Conservation (phyloP, 2,329 filamentous ascomycete species). For the Kalaharituber pfeilii region DNA sequence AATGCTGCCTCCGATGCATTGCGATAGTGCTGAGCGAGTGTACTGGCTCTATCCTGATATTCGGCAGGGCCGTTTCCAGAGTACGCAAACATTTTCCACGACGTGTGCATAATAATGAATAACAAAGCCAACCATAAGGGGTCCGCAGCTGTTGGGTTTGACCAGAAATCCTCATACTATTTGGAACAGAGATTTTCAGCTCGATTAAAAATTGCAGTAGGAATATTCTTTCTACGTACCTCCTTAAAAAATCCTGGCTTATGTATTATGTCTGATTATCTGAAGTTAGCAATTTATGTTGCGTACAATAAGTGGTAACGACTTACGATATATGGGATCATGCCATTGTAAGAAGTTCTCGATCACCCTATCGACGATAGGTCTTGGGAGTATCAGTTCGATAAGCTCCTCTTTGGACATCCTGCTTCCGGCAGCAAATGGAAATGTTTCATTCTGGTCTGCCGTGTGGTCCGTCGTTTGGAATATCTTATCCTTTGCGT, state of each 20-base stretch:
- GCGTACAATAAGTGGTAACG: constrained; percentile 1
- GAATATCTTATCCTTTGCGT: constrained; percentile 81
- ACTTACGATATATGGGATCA: constrained; percentile 44
- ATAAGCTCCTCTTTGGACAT: constrained; percentile 62
- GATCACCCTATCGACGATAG: constrained; percentile 68
- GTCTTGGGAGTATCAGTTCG: constrained; percentile 60
- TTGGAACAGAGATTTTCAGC: constrained; percentile 62
- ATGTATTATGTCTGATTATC: constrained; percentile 3
- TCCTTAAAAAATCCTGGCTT: neutral
- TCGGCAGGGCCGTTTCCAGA: constrained; percentile 65
- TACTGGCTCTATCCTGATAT: constrained; percentile 26
- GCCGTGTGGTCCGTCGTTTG: constrained; percentile 38
- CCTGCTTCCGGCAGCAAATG: constrained; percentile 48
- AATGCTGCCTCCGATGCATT: constrained; percentile 62
- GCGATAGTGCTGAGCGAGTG: constrained; percentile 38
- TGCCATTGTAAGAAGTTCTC: constrained; percentile 80
- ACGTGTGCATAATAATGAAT: constrained; percentile 58
- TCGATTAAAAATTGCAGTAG: constrained; percentile 47
- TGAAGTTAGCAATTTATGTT: constrained; percentile 21
- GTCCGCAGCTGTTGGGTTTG: constrained; percentile 52
- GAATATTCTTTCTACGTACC: constrained; percentile 8
- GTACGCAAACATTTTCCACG: constrained; percentile 62
- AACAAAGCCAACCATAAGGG: constrained; percentile 64
- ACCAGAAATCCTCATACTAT: constrained; percentile 44
- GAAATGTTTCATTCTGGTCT: constrained; percentile 34